Conservation (phyloP, 345 rosid genomes). For the Salix brachista region DNA sequence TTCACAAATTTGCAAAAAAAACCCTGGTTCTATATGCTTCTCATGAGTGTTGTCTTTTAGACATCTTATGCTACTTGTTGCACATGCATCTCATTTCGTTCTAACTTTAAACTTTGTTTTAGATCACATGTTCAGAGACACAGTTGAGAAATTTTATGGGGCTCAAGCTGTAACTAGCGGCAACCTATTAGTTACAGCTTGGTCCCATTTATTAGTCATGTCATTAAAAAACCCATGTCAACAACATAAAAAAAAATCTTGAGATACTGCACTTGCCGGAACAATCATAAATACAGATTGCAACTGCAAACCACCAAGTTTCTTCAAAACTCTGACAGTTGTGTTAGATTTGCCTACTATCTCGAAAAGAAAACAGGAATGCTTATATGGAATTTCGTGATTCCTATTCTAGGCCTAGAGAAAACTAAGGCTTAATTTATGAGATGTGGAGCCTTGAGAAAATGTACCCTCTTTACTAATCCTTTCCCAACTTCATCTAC, state of each 20-base stretch:
- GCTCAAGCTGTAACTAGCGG: too few relatives aligned
- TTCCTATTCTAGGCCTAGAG: neutral
- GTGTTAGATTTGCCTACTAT: neutral
- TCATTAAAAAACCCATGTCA: too few relatives aligned
- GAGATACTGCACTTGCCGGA: neutral
- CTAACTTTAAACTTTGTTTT: neutral
- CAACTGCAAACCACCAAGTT: neutral
- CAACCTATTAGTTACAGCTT: too few relatives aligned
- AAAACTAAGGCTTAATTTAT: neutral
- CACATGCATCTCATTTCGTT: neutral
- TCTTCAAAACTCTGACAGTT: neutral
- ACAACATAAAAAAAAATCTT: too few relatives aligned
- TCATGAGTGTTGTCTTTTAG: neutral
- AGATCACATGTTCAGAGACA: neutral
- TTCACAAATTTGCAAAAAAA: neutral
- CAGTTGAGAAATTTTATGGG: neutral
- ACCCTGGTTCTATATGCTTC: neutral
- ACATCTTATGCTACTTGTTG: neutral
- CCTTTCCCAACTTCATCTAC: constrained; percentile 82
- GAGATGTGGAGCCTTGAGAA: constrained; percentile 55
- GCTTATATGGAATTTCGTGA: neutral
- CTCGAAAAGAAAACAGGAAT: neutral
- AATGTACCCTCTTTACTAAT: constrained; percentile 58
- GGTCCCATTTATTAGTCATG: too few relatives aligned
- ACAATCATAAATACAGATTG: neutral